Conservation (phyloP, 1,284 basidiomycete genomes). For the Fistulinella cinereoalba region DNA sequence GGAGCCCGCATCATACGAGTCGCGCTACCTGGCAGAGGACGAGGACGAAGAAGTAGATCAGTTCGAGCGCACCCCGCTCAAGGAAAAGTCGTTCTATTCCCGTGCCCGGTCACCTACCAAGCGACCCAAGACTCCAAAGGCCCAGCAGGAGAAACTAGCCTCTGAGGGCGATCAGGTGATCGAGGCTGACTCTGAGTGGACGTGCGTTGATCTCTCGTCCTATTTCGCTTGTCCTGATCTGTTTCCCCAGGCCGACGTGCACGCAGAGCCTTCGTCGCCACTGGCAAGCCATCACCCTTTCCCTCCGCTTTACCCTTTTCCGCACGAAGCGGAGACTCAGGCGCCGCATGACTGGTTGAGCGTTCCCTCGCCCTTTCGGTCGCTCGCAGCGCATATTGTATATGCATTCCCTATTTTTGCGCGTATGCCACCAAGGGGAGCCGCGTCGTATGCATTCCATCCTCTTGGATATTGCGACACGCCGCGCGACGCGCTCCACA, state of each 20-base stretch:
- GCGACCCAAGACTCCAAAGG: constrained; percentile 4
- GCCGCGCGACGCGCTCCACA: constrained; percentile 24
- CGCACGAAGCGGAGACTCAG: constrained; percentile 49
- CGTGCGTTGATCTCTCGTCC: constrained; percentile 29
- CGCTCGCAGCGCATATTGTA: constrained; percentile 14
- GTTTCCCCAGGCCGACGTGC: constrained; percentile 49
- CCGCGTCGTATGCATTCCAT: constrained; percentile 18
- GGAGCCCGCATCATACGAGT: constrained; percentile 36
- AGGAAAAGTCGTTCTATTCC: constrained; percentile 24
- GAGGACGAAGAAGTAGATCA: constrained; percentile 33
- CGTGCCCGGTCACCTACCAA: constrained; percentile 22
- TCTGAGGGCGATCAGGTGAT: constrained; percentile 14
- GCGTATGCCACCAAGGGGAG: constrained; percentile 21
- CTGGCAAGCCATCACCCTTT: constrained; percentile 55
- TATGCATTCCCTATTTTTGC: constrained; percentile 25
- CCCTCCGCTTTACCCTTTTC: constrained; percentile 56
- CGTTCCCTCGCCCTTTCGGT: background rate
- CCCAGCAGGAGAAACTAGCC: constrained; percentile 30
- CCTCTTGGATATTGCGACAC: constrained; percentile 18
- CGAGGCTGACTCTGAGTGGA: constrained; percentile 35
- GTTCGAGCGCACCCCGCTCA: constrained; percentile 23
- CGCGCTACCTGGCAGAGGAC: constrained; percentile 20
- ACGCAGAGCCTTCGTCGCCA: constrained; percentile 49
- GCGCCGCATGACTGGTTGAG: constrained; percentile 30
- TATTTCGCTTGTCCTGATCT: background rate